Evolutionary conservation across 495 filamentous ascomycete species (phyloP), one percentile per base, ranked within the genome.

Genomic region (Astrothelium subdiscretum): DNA sequence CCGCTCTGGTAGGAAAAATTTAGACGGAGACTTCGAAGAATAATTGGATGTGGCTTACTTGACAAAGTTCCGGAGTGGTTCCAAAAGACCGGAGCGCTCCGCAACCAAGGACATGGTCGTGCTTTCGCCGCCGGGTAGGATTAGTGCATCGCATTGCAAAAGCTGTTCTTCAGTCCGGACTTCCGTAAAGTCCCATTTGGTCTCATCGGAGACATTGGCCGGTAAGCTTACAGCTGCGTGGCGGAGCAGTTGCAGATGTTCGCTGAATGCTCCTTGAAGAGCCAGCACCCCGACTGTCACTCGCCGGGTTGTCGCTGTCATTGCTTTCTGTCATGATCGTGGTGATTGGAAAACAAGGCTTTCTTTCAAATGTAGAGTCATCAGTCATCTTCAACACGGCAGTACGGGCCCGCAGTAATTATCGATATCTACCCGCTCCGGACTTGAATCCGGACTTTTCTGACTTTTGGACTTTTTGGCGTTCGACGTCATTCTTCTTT

Each of bases 121-220:
- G 71, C 90, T 95, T 70, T 98, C 94, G 62, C 94, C 95, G 44
- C 94, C 94, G 5, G 95, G 94, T 64, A 98, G 81, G 66, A 98
- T 83, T 24, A 98, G 79, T 2, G 86, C 94, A 70, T 91, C 85
- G 76, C 91, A 96, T 67, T 63, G 67, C 12, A 78, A 76, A 15
- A 98, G 80, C 64, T 96, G 81, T 11, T 78, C 72, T 20, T 82
- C 73, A 32, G 86, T 97, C 59, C 92, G 88, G 54, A 98, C 87
- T 71, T 95, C 87, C 65, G 84, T 76, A 72, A 91, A 91, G 63
- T 69, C 66, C 77, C 90, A 85, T 65, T 26, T 20, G 20, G 24
- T 54, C 24, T 54, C 59, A 57, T 29, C 67, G 12, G 62, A 20
- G 32, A 66, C 65, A 13, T 73, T 68, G 11, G 72, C 58, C 8